Conservation (phyloP, 495 filamentous ascomycete genomes). For the Penicillium atrosanguineum region DNA sequence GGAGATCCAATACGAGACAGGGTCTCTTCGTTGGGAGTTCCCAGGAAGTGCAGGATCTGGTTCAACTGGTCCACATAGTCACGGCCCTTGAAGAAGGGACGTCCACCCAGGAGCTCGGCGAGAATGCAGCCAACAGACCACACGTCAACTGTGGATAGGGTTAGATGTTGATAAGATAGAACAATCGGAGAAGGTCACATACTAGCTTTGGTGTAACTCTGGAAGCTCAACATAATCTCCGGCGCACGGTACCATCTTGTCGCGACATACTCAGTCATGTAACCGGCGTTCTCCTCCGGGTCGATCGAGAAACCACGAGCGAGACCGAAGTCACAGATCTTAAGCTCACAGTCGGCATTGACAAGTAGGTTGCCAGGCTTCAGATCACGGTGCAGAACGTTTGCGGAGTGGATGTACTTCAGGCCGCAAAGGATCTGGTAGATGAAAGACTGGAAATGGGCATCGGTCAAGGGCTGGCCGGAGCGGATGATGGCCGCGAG, state of each 20-base stretch:
- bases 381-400: slow-evolving; percentile 92
- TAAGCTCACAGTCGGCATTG: slow-evolving; percentile 98
- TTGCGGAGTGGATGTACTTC: slow-evolving; percentile 98
- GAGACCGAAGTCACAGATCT: slow-evolving; percentile 97
- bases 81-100: slow-evolving; percentile 98
- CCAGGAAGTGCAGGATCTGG: slow-evolving; percentile 97
- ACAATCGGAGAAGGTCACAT: slow-evolving; percentile 38
- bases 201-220: slow-evolving; percentile 99
- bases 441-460: slow-evolving; percentile 93
- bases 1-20: slow-evolving; percentile 92
- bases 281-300: slow-evolving; percentile 96
- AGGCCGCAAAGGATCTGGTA: slow-evolving; percentile 93
- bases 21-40: slow-evolving; percentile 94
- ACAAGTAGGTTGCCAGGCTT: slow-evolving; percentile 97
- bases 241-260: slow-evolving; percentile 98
- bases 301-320: slow-evolving; percentile 95
- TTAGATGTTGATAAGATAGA: neutral
- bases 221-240: slow-evolving; percentile 99
- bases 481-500: slow-evolving; percentile 97
- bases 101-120: slow-evolving; percentile 90
- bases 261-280: slow-evolving; percentile 99
- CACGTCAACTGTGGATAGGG: slow-evolving; percentile 73
- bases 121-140: slow-evolving; percentile 99
- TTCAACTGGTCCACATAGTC: slow-evolving; percentile 99
- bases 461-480: slow-evolving; percentile 92